Base-by-base conservation (phyloP, 805 yeast species). In the Wickerhamiella domercqiae region DNA sequence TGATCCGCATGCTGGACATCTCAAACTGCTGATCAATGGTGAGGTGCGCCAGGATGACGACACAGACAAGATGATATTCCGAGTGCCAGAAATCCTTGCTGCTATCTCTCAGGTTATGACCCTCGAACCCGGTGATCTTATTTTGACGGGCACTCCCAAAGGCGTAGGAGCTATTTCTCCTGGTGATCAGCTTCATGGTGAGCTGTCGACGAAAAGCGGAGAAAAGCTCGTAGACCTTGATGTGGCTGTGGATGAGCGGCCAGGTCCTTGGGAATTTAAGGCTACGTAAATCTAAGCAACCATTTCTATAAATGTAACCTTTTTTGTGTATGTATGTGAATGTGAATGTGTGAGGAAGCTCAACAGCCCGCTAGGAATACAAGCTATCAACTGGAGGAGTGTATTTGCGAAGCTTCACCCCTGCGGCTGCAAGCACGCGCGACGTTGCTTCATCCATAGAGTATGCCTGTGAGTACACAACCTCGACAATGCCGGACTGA, bases 121-220 rank as follows among this genome's bases (percentile, higher is more conserved):
- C 3, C 64, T 90, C 40, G 75, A 86, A 50, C 75, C 81, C 38
- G 95, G 95, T 21, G 98, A 90, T 53, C 67, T 90, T 44, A 75
- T 90, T 41, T 65, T 90, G 36, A 90, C 98, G 1, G 98, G 98
- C 14, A 90, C 98, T 1, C 98, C 98, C 33, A 82, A 84, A 57
- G 98, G 98, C 14, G 98, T 90, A n/a, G 95, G 97, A 6, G 62
- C 68, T 19, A 61, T 86, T 24, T 57, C 56, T 4, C 80, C 93
- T 0, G 97, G 96, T 7, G 97, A 90, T 54, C 52, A 56, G 19
- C 63, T 90, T 20, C 64, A 66, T 33, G 93, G 93, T 5, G 68
- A 70, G 45, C 57, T 83, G 44, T 68, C 66, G 22, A 69, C 21
- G 9, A n/a, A 20, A 13, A 21, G 69, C 24, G 87, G 75, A 7